phyloP scores from a whole-genome alignment of 1,284 basidiomycete genomes.

The Pholiota adiposa region DNA sequence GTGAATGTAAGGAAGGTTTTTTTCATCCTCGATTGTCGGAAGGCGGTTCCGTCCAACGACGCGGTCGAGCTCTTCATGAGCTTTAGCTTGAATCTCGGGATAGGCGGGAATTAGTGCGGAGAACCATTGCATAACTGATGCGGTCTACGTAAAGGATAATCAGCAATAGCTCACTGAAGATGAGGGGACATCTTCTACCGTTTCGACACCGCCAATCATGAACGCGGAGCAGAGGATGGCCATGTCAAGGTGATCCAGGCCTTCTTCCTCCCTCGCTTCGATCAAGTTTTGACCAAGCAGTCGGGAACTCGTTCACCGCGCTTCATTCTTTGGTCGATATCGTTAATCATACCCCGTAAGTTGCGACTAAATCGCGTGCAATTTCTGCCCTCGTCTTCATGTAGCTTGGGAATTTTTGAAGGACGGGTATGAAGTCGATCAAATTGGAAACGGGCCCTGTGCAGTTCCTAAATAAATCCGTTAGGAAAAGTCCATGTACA shows the following conservation, averaged over 20 bases:
- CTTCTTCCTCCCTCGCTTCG: conserved; percentile 30
- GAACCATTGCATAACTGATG: conserved; percentile 41
- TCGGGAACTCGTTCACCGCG: conserved; percentile 39
- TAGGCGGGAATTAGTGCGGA: conserved; percentile 32
- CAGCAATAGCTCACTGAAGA: too few species aligned
- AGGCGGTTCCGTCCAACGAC: conserved; percentile 38
- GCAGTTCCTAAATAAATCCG: conserved; percentile 24
- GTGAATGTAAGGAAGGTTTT: conserved; percentile 32
- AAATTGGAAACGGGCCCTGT: conserved; percentile 46
- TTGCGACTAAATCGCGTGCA: conserved; percentile 37
- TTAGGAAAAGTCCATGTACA: background rate
- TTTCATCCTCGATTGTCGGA: conserved; percentile 43
- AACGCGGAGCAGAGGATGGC: conserved; percentile 41
- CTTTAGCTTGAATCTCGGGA: conserved; percentile 42
- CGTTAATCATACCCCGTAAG: conserved; percentile 41
- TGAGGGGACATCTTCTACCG: conserved; percentile 27
- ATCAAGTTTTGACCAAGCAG: conserved; percentile 41
- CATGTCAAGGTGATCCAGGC: conserved; percentile 40
- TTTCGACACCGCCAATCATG: conserved; percentile 44
- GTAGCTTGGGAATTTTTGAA: conserved; percentile 40
- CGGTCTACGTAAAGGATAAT: conserved; percentile 25
- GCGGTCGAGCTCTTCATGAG: conserved; percentile 35
- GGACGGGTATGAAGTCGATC: conserved; percentile 42
- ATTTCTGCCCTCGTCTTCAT: conserved; percentile 35
- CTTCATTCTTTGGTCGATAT: conserved; percentile 36